These are phyloP conservation scores for Chlamydomonas sp. DNA, from an alignment of 139 green algal species.

Conservation along the genomic window DNA sequence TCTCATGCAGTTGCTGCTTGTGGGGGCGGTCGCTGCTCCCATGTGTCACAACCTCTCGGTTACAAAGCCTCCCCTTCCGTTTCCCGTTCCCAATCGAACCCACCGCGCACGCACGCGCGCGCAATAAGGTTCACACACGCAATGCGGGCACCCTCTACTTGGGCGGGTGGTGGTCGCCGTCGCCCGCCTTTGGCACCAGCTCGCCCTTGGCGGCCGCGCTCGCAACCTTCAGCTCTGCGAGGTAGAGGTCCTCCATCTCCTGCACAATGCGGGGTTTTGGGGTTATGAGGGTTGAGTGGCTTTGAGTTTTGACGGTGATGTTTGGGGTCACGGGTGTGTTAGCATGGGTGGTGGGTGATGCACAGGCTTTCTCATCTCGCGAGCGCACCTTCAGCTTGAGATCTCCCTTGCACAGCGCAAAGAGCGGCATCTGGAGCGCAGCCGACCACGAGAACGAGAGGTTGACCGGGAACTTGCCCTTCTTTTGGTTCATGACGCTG, in stretches of 20 bases:
- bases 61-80: no score
- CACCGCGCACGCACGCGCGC: no score
- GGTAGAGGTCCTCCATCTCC: slow-evolving; percentile 41
- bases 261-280: no score
- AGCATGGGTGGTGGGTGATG: background rate
- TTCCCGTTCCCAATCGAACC: no score
- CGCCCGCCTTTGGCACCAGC: slow-evolving; percentile 20
- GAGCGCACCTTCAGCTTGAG: slow-evolving; percentile 8
- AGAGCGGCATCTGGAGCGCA: slow-evolving; percentile 44
- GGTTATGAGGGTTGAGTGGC: no score
- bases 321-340: background rate
- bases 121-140: no score
- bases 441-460: slow-evolving; percentile 43
- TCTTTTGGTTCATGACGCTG: slow-evolving; percentile 31
- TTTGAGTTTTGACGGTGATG: no score
- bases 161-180: slow-evolving; percentile 34
- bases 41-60: no score
- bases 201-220: slow-evolving; percentile 30
- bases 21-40: no score
- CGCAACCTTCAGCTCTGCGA: slow-evolving; percentile 39
- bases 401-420: slow-evolving; percentile 35
- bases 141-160: no score
- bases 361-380: background rate
- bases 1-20: no score
- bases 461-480: slow-evolving; percentile 35